These are phyloP conservation scores for Maudiozyma humilis DNA, from an alignment of 1,139 yeast genomes.

Conservation along the genomic window DNA sequence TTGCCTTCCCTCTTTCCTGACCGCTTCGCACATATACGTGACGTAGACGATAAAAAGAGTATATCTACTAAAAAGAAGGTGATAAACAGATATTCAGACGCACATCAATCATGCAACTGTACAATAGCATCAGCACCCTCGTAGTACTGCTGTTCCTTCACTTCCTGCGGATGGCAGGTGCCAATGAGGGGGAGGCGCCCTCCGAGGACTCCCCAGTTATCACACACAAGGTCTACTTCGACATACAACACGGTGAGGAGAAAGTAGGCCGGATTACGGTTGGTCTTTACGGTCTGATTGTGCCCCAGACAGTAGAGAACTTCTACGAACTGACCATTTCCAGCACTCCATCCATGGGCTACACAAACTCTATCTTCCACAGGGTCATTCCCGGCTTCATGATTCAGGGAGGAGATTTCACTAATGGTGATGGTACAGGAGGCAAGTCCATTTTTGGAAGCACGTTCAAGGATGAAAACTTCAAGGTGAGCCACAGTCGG, in stretches of 20 bases:
- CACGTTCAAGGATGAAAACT: slow-evolving; percentile 64
- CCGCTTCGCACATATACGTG: no score
- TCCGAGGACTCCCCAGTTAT: neutral
- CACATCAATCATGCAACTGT: neutral
- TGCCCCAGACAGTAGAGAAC: slow-evolving; percentile 66
- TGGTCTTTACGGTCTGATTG: slow-evolving; percentile 64
- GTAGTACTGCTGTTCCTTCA: neutral
- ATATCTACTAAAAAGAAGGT: no score
- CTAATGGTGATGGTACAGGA: slow-evolving; percentile 61
- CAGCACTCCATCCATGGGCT: slow-evolving; percentile 38
- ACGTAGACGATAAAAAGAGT: no score
- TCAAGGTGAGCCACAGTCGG: slow-evolving; percentile 50
- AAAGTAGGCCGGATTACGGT: slow-evolving; percentile 54
- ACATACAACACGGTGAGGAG: slow-evolving; percentile 50
- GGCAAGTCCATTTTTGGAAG: slow-evolving; percentile 69
- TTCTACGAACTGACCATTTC: slow-evolving; percentile 58
- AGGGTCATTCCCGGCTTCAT: slow-evolving; percentile 68
- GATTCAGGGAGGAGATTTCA: slow-evolving; percentile 81
- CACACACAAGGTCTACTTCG: slow-evolving; percentile 43
- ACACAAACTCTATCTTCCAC: slow-evolving; percentile 59
- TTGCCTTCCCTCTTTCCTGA: no score
- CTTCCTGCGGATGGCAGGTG: neutral
- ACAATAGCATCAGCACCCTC: neutral
- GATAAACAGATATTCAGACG: no score
- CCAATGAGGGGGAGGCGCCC: neutral